Conservation (phyloP, 345 rosid genomes). For the Arabidopsis suecica region DNA sequence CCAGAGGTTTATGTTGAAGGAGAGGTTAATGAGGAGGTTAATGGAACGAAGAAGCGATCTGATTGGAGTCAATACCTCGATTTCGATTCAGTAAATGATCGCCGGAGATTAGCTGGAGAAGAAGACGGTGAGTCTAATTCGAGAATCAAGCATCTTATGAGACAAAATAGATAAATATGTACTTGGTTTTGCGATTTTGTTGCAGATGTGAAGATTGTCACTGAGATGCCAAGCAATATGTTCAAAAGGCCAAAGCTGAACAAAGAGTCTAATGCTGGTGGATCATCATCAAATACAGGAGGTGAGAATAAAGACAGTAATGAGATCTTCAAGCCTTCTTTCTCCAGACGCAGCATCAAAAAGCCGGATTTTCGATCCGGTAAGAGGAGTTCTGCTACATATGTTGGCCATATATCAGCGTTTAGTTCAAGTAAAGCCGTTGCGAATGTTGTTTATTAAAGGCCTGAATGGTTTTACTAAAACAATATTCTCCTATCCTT, state of each 20-base stretch:
- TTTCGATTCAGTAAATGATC: conserved; percentile 43
- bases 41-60: conserved; percentile 52
- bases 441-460: neutral
- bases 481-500: neutral
- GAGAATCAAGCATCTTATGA: neutral
- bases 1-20: conserved; percentile 13
- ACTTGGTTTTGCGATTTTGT: neutral
- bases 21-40: conserved; percentile 12
- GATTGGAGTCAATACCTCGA: conserved; percentile 75
- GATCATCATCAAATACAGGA: neutral
- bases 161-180: no score
- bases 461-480: neutral
- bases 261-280: conserved; percentile 19
- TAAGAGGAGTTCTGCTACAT: neutral
- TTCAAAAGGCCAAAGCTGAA: conserved; percentile 64
- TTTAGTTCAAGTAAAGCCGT: neutral
- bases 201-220: conserved; percentile 52
- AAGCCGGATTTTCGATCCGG: neutral
- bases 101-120: conserved; percentile 2
- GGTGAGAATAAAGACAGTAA: neutral
- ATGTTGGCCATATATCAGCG: neutral
- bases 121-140: conserved; percentile 36
- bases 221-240: conserved; percentile 53
- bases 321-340: conserved; percentile 44
- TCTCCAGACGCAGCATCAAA: conserved; percentile 37